Evolutionary conservation across 2,329 filamentous ascomycete species (phyloP).

Genomic region (Xylariomycetidae sp.): DNA sequence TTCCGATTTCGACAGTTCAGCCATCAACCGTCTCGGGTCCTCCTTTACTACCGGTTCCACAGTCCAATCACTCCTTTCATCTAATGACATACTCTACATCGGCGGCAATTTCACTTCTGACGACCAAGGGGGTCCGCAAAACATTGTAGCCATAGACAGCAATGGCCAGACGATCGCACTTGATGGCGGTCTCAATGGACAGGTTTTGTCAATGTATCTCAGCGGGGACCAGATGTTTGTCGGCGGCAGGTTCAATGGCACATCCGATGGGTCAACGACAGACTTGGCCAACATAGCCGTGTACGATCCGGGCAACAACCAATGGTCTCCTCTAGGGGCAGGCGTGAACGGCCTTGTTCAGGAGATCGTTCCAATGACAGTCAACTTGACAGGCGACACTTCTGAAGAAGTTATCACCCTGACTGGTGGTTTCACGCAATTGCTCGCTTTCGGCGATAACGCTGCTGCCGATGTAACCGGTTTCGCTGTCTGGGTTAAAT

Average conservation of each 20-base stretch:
- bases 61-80: constrained; percentile 63
- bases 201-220: constrained; percentile 67
- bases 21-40: constrained; percentile 71
- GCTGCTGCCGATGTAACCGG: constrained; percentile 60
- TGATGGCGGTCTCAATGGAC: constrained; percentile 72
- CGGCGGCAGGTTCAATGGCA: constrained; percentile 80
- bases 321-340: constrained; percentile 76
- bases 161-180: constrained; percentile 57
- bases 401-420: constrained; percentile 74
- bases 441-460: constrained; percentile 64
- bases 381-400: constrained; percentile 69
- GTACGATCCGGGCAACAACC: constrained; percentile 63
- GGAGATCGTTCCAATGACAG: constrained; percentile 67
- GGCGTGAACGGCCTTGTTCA: constrained; percentile 79
- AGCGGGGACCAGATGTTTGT: constrained; percentile 68
- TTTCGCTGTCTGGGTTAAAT: constrained; percentile 90
- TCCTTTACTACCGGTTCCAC: constrained; percentile 63
- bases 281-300: constrained; percentile 72
- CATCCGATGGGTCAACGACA: constrained; percentile 53
- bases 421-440: constrained; percentile 72
- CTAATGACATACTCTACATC: constrained; percentile 64
- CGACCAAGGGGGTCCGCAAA: constrained; percentile 59
- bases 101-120: constrained; percentile 78
- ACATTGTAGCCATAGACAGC: constrained; percentile 72
- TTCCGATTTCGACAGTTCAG: constrained; percentile 63